A percentile compares a stretch with the other conserved stretches of the same genome.
Evolutionary conservation across 2,329 filamentous ascomycete species (phyloP).

Genomic region (Fusarium chuoi): DNA sequence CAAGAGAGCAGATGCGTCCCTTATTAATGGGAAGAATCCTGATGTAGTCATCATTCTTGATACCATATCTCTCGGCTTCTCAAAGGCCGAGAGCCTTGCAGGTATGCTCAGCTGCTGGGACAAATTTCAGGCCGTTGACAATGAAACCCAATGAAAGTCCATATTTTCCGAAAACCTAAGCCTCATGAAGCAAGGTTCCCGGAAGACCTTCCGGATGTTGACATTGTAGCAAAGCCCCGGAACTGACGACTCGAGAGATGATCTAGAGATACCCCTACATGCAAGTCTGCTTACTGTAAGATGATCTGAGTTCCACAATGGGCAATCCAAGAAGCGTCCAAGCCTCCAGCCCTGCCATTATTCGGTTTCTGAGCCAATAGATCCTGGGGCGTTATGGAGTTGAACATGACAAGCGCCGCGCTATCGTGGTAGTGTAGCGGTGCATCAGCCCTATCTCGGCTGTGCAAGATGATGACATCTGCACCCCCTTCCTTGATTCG

Average conservation of each 20-base stretch:
- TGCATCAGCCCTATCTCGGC: slow-evolving; percentile 11
- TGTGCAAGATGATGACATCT: background rate
- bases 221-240: background rate
- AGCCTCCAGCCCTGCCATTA: background rate
- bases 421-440: background rate
- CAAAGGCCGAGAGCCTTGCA: background rate
- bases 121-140: background rate
- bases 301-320: background rate
- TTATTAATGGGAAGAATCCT: background rate
- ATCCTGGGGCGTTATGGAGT: background rate
- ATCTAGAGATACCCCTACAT: background rate
- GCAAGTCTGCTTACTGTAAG: slow-evolving; percentile 11
- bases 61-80: background rate
- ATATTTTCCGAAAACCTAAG: background rate
- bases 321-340: background rate
- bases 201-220: background rate
- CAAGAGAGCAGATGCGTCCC: background rate
- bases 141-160: background rate
- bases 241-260: background rate
- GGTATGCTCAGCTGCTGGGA: background rate
- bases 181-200: background rate
- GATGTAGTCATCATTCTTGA: background rate
- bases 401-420: background rate
- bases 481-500: background rate
- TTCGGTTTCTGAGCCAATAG: background rate